Percentiles rank a stretch among this genome's conserved stretches.
Conservation (phyloP, 73 alveolate species). For the Urostyla sp. region DNA sequence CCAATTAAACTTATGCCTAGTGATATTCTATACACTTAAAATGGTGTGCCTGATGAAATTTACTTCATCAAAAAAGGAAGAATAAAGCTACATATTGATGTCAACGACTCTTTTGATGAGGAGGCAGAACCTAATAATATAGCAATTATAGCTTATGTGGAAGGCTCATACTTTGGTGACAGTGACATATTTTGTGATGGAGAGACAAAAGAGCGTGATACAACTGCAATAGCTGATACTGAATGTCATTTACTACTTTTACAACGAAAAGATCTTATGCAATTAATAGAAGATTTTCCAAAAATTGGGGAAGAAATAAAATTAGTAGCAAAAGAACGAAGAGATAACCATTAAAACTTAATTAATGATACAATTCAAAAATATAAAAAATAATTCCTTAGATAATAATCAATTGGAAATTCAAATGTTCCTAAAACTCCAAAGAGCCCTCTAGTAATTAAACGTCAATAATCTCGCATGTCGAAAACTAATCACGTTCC, state of each 20-base stretch:
- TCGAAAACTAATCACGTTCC: neutral
- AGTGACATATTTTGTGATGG: constrained; percentile 61
- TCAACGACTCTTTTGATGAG: constrained; percentile 30
- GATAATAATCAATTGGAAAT: neutral
- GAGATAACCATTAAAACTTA: constrained; percentile 31
- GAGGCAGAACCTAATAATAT: constrained; percentile 50
- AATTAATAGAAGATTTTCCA: constrained; percentile 14
- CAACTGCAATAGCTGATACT: constrained; percentile 58
- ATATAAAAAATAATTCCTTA: neutral
- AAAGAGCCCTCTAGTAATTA: neutral
- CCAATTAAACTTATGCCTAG: constrained; percentile 70
- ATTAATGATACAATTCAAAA: neutral
- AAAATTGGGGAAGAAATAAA: constrained; percentile 43
- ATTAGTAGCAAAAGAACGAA: constrained; percentile 56
- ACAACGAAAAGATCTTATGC: constrained; percentile 28
- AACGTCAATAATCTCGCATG: neutral
- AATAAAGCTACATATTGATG: constrained; percentile 61
- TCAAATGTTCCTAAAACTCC: neutral
- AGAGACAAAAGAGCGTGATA: constrained; percentile 43
- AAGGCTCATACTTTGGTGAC: constrained; percentile 90
- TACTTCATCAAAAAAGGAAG: constrained; percentile 81
- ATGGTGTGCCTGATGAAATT: constrained; percentile 79
- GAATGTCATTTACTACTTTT: constrained; percentile 52
- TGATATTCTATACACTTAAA: constrained; percentile 72
- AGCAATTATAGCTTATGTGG: constrained; percentile 63